Evolutionary conservation across 2,329 filamentous ascomycete species (phyloP), one percentile per base, ranked within the genome.

Genomic region (Cytospora piceae): DNA sequence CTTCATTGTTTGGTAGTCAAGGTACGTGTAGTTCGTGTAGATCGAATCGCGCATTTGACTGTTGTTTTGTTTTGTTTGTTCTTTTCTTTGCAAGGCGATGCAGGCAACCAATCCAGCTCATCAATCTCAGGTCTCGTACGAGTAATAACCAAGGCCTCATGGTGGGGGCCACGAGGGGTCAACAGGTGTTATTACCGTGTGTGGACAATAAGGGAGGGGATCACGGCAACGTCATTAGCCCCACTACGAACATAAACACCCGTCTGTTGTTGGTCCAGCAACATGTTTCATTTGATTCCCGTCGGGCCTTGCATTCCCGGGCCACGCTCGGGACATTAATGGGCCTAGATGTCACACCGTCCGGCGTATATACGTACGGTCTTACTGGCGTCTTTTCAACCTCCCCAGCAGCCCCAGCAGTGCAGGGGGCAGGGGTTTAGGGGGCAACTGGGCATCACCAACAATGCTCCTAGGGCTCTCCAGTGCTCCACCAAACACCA

Each of bases 211-310:
- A 24, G 39, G 51, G 51, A 46, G 55, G 56, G 22, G 46, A 46
- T 58, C 54, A 58, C 11, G 52, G 52, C 42, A 60, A 65, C 58
- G 67, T 64, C 69, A 65, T 62, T 62, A 60, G 64, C 62, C 61
- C 61, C 63, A 60, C 56, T 55, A 22, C 46, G 51, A 61, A 66
- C 58, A 58, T 55, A 42, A 55, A 32, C 51, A 61, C 32, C 37
- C 34, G 37, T 39, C 52, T 58, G 31, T 42, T 46, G 71, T 73
- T 73, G 71, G 65, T 66, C 61, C 70, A 68, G 71, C 71, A 73
- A 73, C 71, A 67, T 67, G 63, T 29, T 15, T 37, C 34, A 37
- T 37, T 37, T 37, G 34, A 12, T 37, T 27, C 34, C 37, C 20
- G 20, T 52, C 61, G 56, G 32, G 63, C 57, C 60, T 49, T 53